These are phyloP conservation scores for Picea abies DNA, from an alignment of 83 land plant species.

Conservation along the genomic window DNA sequence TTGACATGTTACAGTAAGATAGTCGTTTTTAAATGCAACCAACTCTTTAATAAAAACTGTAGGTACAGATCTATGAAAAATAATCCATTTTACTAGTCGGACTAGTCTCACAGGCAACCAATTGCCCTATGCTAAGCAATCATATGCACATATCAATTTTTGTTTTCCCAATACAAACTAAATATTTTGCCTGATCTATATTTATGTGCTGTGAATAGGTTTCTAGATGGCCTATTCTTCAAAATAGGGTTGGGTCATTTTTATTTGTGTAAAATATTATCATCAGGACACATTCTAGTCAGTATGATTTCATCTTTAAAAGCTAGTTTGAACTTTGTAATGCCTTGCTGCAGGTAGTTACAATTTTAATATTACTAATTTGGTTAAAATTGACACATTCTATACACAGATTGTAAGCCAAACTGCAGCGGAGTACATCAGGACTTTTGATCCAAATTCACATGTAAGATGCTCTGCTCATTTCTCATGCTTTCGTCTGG, in stretches of 20 bases:
- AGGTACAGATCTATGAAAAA: too few relatives aligned
- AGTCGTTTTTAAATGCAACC: too few relatives aligned
- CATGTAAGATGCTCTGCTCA: slow-evolving; percentile 44
- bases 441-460: slow-evolving; percentile 48
- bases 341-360: not conserved
- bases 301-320: not conserved
- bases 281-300: not conserved
- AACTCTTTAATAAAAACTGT: too few relatives aligned
- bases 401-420: slow-evolving; percentile 54
- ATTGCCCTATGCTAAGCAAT: not conserved
- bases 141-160: not conserved
- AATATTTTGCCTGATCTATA: not conserved
- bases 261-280: not conserved
- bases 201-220: not conserved
- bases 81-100: not conserved
- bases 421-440: slow-evolving; percentile 51
- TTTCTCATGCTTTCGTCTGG: not conserved
- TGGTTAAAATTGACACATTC: not conserved
- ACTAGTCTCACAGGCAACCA: not conserved
- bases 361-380: not conserved
- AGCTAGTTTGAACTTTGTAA: not conserved
- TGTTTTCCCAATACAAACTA: not conserved
- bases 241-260: not conserved
- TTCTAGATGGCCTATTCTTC: not conserved
- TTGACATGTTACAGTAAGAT: too few relatives aligned